A percentile compares a stretch with the other conserved stretches of the same genome.
These are phyloP conservation scores for Fraxinus sp. DNA, from an alignment of 305 asterid genomes.

Conservation along the genomic window DNA sequence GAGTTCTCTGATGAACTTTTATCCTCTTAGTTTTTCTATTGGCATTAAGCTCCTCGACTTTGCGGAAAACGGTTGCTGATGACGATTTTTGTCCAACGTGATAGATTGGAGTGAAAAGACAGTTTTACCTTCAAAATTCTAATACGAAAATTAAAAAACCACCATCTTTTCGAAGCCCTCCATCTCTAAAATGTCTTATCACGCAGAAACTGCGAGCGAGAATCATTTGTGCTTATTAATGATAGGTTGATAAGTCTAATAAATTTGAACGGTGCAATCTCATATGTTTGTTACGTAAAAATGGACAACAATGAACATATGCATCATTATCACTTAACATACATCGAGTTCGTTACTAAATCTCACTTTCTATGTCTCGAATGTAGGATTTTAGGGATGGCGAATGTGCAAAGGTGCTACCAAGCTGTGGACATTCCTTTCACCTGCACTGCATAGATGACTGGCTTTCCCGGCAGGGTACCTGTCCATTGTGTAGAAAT, in stretches of 20 bases:
- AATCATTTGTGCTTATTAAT: neutral
- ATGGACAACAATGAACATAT: neutral
- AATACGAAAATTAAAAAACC: neutral
- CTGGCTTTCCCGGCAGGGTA: constrained; percentile 72
- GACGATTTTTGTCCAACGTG: neutral
- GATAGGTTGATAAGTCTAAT: neutral
- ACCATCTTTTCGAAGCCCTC: neutral
- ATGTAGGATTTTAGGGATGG: constrained; percentile 69
- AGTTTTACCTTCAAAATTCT: neutral
- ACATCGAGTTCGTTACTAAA: neutral
- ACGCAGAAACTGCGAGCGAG: neutral
- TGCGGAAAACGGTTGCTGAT: neutral
- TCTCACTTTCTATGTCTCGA: neutral
- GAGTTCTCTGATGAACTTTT: constrained; percentile 4
- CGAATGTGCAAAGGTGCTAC: constrained; percentile 55
- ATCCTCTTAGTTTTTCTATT: neutral
- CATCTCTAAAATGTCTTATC: neutral
- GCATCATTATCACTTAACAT: too few species aligned
- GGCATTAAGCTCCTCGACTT: neutral
- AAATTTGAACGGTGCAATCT: neutral
- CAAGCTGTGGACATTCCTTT: constrained; percentile 69
- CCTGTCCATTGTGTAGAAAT: constrained; percentile 75
- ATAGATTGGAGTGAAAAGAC: neutral
- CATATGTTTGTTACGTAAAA: neutral
- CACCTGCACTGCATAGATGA: constrained; percentile 74